A percentile compares a stretch with the other conserved stretches of the same genome.
Conservation (phyloP, 495 filamentous ascomycete species). For the Daldinia concentrica region DNA sequence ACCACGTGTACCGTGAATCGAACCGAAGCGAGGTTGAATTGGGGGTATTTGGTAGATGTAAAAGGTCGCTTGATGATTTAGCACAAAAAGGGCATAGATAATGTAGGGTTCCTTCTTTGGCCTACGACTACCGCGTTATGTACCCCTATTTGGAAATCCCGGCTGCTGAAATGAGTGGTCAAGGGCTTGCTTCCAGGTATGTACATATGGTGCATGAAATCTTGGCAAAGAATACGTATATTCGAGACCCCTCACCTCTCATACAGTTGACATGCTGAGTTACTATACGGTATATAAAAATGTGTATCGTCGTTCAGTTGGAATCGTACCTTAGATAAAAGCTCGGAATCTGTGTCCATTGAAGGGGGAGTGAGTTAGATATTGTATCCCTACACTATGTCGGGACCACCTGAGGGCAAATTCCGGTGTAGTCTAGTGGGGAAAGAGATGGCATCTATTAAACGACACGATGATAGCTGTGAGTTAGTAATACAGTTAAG, state of each 20-base stretch:
- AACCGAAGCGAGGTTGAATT: no score
- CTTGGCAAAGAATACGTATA: background rate
- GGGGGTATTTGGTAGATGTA: background rate
- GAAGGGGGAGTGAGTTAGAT: background rate
- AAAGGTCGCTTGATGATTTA: background rate
- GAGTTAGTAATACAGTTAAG: background rate
- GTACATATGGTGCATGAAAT: background rate
- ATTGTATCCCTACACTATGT: background rate
- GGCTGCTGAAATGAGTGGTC: background rate
- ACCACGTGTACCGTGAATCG: no score
- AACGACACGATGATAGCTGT: no score
- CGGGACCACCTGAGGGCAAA: background rate
- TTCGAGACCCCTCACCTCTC: background rate
- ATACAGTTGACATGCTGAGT: background rate
- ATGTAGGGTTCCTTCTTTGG: background rate
- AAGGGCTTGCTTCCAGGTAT: background rate
- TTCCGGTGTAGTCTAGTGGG: background rate
- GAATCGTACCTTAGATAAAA: background rate
- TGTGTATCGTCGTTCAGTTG: background rate
- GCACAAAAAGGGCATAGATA: background rate
- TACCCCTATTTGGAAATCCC: background rate
- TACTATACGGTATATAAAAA: background rate
- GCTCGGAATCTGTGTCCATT: background rate
- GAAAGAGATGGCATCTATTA: background rate
- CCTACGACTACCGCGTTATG: background rate